phyloP scores from a whole-genome alignment of 495 filamentous ascomycete genomes.

The Trichodelitschia bisporula region DNA sequence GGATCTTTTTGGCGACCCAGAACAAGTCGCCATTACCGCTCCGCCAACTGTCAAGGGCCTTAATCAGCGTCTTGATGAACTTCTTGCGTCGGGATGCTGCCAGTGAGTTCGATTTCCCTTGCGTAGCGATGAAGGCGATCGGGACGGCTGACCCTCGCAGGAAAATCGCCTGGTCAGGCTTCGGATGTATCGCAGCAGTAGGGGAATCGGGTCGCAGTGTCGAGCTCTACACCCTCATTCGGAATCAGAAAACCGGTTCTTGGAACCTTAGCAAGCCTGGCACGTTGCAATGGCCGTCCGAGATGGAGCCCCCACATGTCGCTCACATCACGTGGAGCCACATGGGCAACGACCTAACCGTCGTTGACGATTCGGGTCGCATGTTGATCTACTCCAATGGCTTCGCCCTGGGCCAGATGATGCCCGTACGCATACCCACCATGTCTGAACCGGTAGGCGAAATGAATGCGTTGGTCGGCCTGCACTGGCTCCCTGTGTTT shows the following conservation, averaged over 20 bases:
- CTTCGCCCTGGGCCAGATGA: conserved; percentile 41
- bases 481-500: conserved; percentile 42
- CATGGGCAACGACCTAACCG: conserved; percentile 45
- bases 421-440: conserved; percentile 25
- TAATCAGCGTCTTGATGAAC: conserved; percentile 49
- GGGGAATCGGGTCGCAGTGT: conserved; percentile 40
- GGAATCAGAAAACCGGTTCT: conserved; percentile 39
- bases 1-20: conserved; percentile 53
- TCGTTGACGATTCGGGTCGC: conserved; percentile 48
- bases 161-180: conserved; percentile 69
- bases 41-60: conserved; percentile 35
- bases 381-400: conserved; percentile 38
- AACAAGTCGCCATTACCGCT: conserved; percentile 24
- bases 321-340: conserved; percentile 66
- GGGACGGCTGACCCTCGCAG: conserved; percentile 19
- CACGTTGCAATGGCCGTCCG: conserved; percentile 30
- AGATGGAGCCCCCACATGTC: conserved; percentile 26
- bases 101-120: conserved; percentile 31
- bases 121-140: neutral
- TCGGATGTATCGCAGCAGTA: conserved; percentile 70
- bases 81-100: conserved; percentile 54
- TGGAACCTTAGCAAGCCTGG: no score
- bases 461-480: conserved; percentile 48
- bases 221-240: conserved; percentile 44
- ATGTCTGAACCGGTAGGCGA: conserved; percentile 39